Conservation (phyloP, 2,329 filamentous ascomycete species). For the Aspergillus floridensis region DNA sequence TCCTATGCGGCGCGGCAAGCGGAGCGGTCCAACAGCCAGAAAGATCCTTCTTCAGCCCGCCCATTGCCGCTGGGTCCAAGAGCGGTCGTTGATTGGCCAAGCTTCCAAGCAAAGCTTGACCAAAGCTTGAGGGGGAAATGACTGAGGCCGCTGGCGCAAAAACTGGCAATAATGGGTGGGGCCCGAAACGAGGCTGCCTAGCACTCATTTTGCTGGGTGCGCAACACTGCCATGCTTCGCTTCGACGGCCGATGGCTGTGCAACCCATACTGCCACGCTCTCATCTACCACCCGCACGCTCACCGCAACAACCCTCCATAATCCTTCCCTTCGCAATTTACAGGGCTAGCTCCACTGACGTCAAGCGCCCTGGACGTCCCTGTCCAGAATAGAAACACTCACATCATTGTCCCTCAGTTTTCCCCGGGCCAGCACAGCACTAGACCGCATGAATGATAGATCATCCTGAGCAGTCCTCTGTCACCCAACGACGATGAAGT, state of each 20-base stretch:
- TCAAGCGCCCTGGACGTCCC: neutral
- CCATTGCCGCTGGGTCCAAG: neutral
- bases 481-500: neutral
- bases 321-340: neutral
- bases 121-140: neutral
- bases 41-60: neutral
- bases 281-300: neutral
- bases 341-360: neutral
- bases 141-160: neutral
- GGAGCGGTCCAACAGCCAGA: neutral
- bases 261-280: neutral
- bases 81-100: neutral
- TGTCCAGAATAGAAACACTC: too few species aligned
- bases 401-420: too few species aligned
- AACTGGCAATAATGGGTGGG: neutral
- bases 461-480: too few species aligned
- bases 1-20: too few species aligned
- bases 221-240: neutral
- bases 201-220: neutral
- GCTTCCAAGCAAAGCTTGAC: conserved; percentile 4
- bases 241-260: too few species aligned
- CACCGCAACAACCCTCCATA: neutral
- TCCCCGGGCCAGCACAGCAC: too few species aligned
- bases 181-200: neutral
- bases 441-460: too few species aligned